Conservation (phyloP, 2,329 filamentous ascomycete genomes). For the Sordariomycetes sp. region DNA sequence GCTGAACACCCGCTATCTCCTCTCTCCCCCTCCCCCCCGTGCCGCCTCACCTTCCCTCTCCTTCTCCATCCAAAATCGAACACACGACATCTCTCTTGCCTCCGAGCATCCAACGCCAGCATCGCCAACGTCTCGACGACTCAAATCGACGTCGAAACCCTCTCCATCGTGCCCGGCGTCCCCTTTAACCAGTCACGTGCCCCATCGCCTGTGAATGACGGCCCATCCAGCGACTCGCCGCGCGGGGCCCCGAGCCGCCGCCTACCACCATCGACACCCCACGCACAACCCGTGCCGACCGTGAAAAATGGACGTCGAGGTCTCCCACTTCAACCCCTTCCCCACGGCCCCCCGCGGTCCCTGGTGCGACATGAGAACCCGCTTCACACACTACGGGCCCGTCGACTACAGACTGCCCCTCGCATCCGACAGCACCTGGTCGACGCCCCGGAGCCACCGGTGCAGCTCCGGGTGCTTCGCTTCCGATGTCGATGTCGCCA, state of each 20-base stretch:
- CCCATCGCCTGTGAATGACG: background rate
- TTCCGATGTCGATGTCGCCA: background rate
- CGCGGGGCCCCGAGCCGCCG: background rate
- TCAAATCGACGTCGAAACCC: background rate
- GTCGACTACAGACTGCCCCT: background rate
- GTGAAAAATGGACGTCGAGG: background rate
- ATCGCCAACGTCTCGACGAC: background rate
- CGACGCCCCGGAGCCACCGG: constrained; percentile 2
- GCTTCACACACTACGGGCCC: background rate
- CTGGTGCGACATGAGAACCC: background rate
- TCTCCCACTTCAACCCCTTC: background rate
- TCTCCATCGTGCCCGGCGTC: background rate
- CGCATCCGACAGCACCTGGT: background rate
- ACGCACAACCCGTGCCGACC: background rate
- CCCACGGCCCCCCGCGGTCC: background rate
- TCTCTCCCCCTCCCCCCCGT: background rate
- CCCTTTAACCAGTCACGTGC: background rate
- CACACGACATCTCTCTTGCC: background rate
- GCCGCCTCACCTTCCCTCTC: background rate
- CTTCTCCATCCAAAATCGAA: background rate
- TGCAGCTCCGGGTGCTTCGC: background rate
- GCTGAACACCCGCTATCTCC: background rate
- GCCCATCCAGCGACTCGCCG: background rate
- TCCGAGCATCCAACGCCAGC: background rate
- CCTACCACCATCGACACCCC: background rate